Evolutionary conservation across 2,329 filamentous ascomycete genomes (phyloP).

Genomic region (Calonectria honghensis): DNA sequence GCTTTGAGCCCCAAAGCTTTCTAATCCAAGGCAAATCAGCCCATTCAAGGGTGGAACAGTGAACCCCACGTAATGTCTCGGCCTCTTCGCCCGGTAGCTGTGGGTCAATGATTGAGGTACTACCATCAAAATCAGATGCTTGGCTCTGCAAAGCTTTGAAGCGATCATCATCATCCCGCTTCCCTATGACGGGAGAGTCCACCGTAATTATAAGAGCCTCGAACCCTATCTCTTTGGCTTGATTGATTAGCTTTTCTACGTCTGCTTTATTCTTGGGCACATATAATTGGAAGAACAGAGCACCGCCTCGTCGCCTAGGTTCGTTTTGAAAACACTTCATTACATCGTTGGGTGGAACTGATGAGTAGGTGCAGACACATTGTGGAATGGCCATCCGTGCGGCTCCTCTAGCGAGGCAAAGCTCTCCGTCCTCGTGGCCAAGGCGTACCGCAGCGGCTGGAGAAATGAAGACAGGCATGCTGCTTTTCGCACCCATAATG

Average conservation of each 20-base stretch:
- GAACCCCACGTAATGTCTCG: constrained; percentile 3
- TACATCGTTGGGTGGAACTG: not conserved
- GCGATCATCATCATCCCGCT: constrained; percentile 24
- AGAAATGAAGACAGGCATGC: constrained; percentile 26
- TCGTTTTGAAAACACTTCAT: constrained; percentile 1
- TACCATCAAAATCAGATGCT: too few relatives aligned
- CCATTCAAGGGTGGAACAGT: constrained; percentile 21
- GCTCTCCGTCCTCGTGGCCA: constrained; percentile 22
- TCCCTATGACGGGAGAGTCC: constrained; percentile 27
- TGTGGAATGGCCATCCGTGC: constrained; percentile 21
- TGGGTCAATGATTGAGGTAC: too few relatives aligned
- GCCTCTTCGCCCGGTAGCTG: constrained; percentile 10
- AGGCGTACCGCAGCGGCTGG: constrained; percentile 19
- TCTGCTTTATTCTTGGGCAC: constrained; percentile 12
- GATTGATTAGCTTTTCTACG: not conserved
- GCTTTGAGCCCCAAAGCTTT: constrained; percentile 23
- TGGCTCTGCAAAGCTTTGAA: constrained; percentile 21
- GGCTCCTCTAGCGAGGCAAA: constrained; percentile 22
- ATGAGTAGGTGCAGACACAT: constrained; percentile 30
- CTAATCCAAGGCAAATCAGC: constrained; percentile 25
- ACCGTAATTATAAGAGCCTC: constrained; percentile 21
- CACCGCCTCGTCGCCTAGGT: not conserved
- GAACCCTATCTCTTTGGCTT: constrained; percentile 1
- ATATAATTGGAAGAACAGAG: constrained; percentile 28
- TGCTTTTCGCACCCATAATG: constrained; percentile 18